Evolutionary conservation across 2,329 filamentous ascomycete genomes (phyloP), one percentile per base, ranked within the genome.

Genomic region (Cyanodermella asteris): DNA sequence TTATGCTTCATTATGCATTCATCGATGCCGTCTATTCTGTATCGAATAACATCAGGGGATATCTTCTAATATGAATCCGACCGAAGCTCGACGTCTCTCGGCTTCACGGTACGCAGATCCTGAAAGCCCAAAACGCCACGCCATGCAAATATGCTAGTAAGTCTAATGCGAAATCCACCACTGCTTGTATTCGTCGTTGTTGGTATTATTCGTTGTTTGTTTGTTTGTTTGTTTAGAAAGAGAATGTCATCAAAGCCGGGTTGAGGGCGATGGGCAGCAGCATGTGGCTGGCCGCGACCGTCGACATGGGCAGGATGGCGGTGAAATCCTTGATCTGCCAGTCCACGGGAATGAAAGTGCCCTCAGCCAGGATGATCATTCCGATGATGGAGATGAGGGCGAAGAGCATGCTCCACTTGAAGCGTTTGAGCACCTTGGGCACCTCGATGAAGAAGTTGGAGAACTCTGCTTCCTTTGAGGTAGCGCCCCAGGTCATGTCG

Each of bases 381-480:
- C 46, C 58, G 12, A 49, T 47, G 28, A 74, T 66, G 31, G 60
- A 61, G 15, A 64, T 22, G 17, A 65, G 42, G 2, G 64, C 56
- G 36, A 76, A 66, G 23, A 64, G 41, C 44, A 78, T 74, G 27
- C 59, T 66, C 46, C 64, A 76, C 53, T 73, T 81, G 59, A 84
- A 84, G 46, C 66, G 70, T 49, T 70, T 72, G 25, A 84, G 45
- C 20, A 90, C 74, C 43, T 73, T 74, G 17, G 73, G 72, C 11
- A 82, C 64, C 43, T 87, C 78, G 31, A 77, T 73, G 50, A 82
- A 84, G 50, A 90, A 90, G 47, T 78, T 75, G 14, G 73, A 72
- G 40, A 73, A 70, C 38, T 80, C 72, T 24, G 66, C 65, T 51
- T 91, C 80, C 51, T 90, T 90, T 20, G 70, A 64, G 1, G 80